Percentiles rank a stretch among this genome's conserved stretches.
phyloP scores from a whole-genome alignment of 352 stramenopile genomes.

The Aphanomyces astaci region DNA sequence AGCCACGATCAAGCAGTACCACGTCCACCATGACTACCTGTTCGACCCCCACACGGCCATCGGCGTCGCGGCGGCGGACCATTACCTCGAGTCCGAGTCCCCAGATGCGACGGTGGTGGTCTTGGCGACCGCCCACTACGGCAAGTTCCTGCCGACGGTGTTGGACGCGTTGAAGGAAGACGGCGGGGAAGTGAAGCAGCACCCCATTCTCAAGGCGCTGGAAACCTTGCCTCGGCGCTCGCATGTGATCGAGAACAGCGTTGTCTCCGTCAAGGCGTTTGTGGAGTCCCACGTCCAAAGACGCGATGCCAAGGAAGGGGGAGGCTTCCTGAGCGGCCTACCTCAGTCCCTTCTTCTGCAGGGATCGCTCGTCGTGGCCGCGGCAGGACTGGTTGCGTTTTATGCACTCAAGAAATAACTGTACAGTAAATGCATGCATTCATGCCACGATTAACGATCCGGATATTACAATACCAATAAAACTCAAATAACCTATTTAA shows the following conservation, averaged over 20 bases:
- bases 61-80: constrained; percentile 87
- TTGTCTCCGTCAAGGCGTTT: constrained; percentile 44
- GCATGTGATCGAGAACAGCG: constrained; percentile 55
- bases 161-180: constrained; percentile 76
- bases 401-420: constrained; percentile 32
- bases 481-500: not conserved
- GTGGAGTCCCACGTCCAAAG: constrained; percentile 40
- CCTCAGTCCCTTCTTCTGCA: constrained; percentile 30
- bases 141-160: constrained; percentile 95
- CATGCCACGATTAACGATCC: not conserved
- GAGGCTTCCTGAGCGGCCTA: constrained; percentile 1
- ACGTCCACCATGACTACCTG: constrained; percentile 89
- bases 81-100: constrained; percentile 46
- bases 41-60: constrained; percentile 97
- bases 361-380: constrained; percentile 33
- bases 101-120: constrained; percentile 81
- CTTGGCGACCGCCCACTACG: constrained; percentile 95
- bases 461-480: not conserved
- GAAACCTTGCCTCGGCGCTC: constrained; percentile 61
- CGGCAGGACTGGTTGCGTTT: constrained; percentile 28
- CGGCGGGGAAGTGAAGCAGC: constrained; percentile 58
- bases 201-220: constrained; percentile 63
- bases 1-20: constrained; percentile 88
- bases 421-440: not conserved
- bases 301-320: too few species aligned